These are phyloP conservation scores for Aspergillus alliaceus DNA, from an alignment of 2,329 filamentous ascomycete genomes.

Conservation along the genomic window DNA sequence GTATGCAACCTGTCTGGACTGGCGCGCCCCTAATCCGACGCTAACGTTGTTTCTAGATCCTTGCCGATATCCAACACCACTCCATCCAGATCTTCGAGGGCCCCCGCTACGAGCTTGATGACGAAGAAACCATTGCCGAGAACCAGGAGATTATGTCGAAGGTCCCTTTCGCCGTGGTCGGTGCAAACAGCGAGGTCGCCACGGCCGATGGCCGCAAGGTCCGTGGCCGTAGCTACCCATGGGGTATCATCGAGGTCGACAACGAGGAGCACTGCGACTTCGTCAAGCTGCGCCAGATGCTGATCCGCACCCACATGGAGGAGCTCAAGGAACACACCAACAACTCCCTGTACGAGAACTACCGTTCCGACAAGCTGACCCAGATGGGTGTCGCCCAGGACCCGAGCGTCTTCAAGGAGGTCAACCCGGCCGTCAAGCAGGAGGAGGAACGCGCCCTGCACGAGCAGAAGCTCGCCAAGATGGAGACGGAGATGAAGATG, in stretches of 20 bases:
- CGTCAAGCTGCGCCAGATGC: conserved; percentile 99
- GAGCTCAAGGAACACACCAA: conserved; percentile 99
- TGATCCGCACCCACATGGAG: conserved; percentile 99
- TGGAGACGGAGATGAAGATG: conserved; percentile 99
- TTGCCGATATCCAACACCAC: conserved; percentile 95
- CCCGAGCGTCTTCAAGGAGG: conserved; percentile 99
- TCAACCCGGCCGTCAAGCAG: conserved; percentile 99
- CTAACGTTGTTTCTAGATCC: conserved; percentile 65
- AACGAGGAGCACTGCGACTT: conserved; percentile 99
- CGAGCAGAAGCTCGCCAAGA: conserved; percentile 99
- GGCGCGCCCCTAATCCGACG: neutral
- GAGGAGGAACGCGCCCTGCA: conserved; percentile 97
- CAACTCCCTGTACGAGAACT: conserved; percentile 98
- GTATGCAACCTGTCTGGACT: conserved; percentile 55
- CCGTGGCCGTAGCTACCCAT: conserved; percentile 92
- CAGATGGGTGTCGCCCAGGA: conserved; percentile 98
- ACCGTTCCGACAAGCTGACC: conserved; percentile 98
- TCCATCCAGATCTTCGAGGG: conserved; percentile 99
- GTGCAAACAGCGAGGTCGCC: conserved; percentile 91
- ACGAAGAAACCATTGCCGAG: conserved; percentile 99
- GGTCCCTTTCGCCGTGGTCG: conserved; percentile 96
- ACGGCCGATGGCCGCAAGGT: conserved; percentile 92
- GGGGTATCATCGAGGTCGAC: conserved; percentile 98
- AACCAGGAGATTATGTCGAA: conserved; percentile 99
- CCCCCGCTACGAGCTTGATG: conserved; percentile 95